Evolutionary conservation across 2,329 filamentous ascomycete genomes (phyloP).

Genomic region (Aspergillus flavus): DNA sequence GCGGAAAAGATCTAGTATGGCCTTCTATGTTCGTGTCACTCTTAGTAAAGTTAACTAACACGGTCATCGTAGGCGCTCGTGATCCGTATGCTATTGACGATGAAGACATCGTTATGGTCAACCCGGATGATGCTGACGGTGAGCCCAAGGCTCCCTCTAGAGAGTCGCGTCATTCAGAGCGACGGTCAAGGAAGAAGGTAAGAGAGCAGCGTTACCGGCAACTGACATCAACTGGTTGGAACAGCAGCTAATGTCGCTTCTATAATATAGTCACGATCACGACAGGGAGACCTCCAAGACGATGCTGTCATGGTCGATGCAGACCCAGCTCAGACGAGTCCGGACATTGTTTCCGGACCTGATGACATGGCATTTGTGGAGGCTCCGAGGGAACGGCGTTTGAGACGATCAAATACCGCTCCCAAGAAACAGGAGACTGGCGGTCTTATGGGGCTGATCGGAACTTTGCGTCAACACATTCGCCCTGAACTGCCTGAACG

Average conservation of each 20-base stretch:
- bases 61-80: slow-evolving; percentile 34
- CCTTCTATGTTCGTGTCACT: not conserved
- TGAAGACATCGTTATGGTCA: slow-evolving; percentile 63
- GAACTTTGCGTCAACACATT: slow-evolving; percentile 42
- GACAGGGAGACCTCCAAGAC: slow-evolving; percentile 39
- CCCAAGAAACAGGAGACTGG: slow-evolving; percentile 61
- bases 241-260: not conserved
- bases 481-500: slow-evolving; percentile 39
- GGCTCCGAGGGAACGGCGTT: slow-evolving; percentile 52
- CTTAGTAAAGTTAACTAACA: slow-evolving; percentile 6
- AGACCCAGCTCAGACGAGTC: slow-evolving; percentile 48
- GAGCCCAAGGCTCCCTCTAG: slow-evolving; percentile 36
- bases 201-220: slow-evolving; percentile 2
- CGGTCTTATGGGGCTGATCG: slow-evolving; percentile 66
- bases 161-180: slow-evolving; percentile 35
- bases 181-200: slow-evolving; percentile 44
- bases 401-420: slow-evolving; percentile 64
- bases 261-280: slow-evolving; percentile 34
- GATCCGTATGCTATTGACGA: slow-evolving; percentile 67
- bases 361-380: slow-evolving; percentile 58
- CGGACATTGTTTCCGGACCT: slow-evolving; percentile 48
- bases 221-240: not conserved
- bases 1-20: slow-evolving; percentile 49
- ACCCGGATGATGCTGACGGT: slow-evolving; percentile 48
- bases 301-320: slow-evolving; percentile 60